Evolutionary conservation across 2,329 filamentous ascomycete genomes (phyloP).

Genomic region (Epichloe sylvatica): DNA sequence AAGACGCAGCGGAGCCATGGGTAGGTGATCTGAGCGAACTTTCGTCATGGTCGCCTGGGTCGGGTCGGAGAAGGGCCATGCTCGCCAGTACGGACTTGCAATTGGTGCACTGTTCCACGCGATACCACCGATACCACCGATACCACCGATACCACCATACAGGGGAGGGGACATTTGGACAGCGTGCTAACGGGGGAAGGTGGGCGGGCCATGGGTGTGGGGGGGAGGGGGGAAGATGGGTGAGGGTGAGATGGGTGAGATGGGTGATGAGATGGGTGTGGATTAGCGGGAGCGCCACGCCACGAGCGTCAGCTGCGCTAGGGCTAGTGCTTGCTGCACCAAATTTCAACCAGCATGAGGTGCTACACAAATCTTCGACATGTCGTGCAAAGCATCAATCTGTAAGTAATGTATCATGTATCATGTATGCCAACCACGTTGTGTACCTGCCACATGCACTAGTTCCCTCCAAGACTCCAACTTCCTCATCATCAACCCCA

Average conservation of each 20-base stretch:
- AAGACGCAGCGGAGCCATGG: not conserved
- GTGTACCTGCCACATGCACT: conserved; percentile 1
- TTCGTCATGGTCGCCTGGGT: not conserved
- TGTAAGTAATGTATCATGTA: not conserved
- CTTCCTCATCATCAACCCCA: not conserved
- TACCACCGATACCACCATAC: not conserved
- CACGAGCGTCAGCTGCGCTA: conserved; percentile 4
- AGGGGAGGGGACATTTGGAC: not conserved
- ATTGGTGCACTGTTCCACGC: not conserved
- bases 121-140: not conserved
- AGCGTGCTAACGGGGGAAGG: not conserved
- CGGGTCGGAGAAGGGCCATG: not conserved
- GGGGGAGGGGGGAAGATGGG: too few relatives aligned
- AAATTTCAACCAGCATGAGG: too few relatives aligned
- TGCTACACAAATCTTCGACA: not conserved
- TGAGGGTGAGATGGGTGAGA: too few relatives aligned
- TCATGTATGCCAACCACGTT: conserved; percentile 1
- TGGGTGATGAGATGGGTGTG: not conserved
- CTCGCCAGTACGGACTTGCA: too few relatives aligned
- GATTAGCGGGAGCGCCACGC: conserved; percentile 5
- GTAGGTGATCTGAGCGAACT: not conserved
- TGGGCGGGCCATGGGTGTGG: not conserved
- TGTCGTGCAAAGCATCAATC: not conserved
- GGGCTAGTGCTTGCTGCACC: not conserved
- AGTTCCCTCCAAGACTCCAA: not conserved